These are phyloP conservation scores for Naganishia onofrii DNA, from an alignment of 768 basidiomycete species.

Conservation along the genomic window DNA sequence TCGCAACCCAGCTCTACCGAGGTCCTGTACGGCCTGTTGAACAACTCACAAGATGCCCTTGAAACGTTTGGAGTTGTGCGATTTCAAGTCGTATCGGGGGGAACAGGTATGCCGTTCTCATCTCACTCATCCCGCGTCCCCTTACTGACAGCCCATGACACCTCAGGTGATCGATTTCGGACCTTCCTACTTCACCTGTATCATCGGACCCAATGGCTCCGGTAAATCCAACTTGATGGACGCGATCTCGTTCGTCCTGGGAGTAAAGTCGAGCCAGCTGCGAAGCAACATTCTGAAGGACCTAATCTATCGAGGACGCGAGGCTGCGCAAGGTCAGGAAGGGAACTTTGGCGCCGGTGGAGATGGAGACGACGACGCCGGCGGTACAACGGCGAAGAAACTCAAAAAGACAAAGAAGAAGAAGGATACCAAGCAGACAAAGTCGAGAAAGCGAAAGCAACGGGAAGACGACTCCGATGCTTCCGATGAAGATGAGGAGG, in stretches of 20 bases:
- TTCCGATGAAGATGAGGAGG: slow-evolving; percentile 39
- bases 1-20: not conserved
- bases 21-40: not conserved
- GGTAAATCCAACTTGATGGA: slow-evolving; percentile 99
- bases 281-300: slow-evolving; percentile 92
- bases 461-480: slow-evolving; percentile 29
- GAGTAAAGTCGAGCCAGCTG: slow-evolving; percentile 88
- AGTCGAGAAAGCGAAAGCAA: slow-evolving; percentile 34
- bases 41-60: slow-evolving; percentile 46
- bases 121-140: not conserved
- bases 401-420: slow-evolving; percentile 4
- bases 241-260: slow-evolving; percentile 97
- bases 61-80: slow-evolving; percentile 70
- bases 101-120: slow-evolving; percentile 36
- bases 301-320: slow-evolving; percentile 86
- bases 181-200: slow-evolving; percentile 72
- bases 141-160: slow-evolving; percentile 38
- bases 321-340: slow-evolving; percentile 53
- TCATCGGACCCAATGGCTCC: slow-evolving; percentile 98
- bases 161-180: slow-evolving; percentile 52
- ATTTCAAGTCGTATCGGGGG: slow-evolving; percentile 93
- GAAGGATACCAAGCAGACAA: slow-evolving; percentile 12
- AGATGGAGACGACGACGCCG: slow-evolving; percentile 8
- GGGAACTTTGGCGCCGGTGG: not conserved
- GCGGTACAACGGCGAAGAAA: slow-evolving; percentile 15